Conservation (phyloP, 345 rosid species). For the Linum trigynum region DNA sequence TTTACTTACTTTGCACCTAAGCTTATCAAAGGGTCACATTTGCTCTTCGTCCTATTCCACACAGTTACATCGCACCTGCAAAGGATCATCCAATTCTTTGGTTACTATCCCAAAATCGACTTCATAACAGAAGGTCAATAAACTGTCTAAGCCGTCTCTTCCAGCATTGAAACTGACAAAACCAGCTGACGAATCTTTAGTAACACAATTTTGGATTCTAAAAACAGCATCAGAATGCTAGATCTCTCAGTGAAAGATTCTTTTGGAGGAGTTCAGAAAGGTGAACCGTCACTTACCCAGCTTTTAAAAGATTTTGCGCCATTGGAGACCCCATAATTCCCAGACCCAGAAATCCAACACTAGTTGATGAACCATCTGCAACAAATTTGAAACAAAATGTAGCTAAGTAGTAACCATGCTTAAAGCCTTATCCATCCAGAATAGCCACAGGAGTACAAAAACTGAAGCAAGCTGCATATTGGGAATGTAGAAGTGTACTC, state of each 20-base stretch:
- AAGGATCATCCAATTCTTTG: neutral
- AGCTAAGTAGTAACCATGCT: neutral
- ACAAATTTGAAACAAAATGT: slow-evolving; percentile 14
- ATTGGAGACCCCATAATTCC: slow-evolving; percentile 96
- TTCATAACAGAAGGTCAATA: neutral
- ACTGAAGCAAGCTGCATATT: too few relatives aligned
- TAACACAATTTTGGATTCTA: neutral
- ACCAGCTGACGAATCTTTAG: neutral
- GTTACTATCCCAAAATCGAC: neutral
- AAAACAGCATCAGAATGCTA: neutral
- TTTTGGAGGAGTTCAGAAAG: neutral
- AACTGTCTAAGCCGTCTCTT: neutral
- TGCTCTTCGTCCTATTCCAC: slow-evolving; percentile 91
- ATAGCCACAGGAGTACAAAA: too few relatives aligned
- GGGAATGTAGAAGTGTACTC: too few relatives aligned
- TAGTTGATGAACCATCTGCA: slow-evolving; percentile 28
- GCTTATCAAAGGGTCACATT: slow-evolving; percentile 77
- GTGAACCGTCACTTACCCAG: slow-evolving; percentile 47
- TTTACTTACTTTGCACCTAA: slow-evolving; percentile 75
- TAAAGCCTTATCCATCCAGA: too few relatives aligned
- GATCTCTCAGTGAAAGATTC: neutral
- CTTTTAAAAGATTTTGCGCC: slow-evolving; percentile 88
- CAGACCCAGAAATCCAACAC: slow-evolving; percentile 80
- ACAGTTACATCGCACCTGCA: slow-evolving; percentile 77
- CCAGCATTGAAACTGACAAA: too few relatives aligned